Evolutionary conservation across 2,329 filamentous ascomycete genomes (phyloP).

Genomic region (Neodidymelliopsis sp.): DNA sequence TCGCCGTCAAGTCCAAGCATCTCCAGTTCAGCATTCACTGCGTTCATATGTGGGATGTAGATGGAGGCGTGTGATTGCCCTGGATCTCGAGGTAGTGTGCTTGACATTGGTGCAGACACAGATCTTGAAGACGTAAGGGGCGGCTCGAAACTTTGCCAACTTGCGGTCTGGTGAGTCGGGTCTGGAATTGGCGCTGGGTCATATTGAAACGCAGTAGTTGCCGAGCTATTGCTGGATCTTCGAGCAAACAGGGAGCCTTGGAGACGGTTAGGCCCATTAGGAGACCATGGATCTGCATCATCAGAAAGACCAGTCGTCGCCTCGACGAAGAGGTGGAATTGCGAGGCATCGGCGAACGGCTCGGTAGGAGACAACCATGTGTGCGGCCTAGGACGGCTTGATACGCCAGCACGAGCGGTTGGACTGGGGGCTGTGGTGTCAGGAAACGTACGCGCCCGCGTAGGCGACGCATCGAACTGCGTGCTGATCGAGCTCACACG

Average conservation of each 20-base stretch:
- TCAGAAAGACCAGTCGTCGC: constrained; percentile 46
- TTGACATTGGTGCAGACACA: constrained; percentile 21
- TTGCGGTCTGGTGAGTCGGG: constrained; percentile 21
- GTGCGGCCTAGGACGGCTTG: constrained; percentile 38
- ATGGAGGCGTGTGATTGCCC: constrained; percentile 23
- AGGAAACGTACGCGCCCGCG: constrained; percentile 39
- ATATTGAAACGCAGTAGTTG: constrained; percentile 34
- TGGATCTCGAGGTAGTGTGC: constrained; percentile 5
- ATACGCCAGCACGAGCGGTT: constrained; percentile 27
- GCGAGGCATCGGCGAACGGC: constrained; percentile 44
- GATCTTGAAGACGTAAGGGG: constrained; percentile 19
- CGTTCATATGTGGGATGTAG: constrained; percentile 30
- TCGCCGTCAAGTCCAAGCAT: constrained; percentile 42
- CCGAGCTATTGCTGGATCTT: constrained; percentile 34
- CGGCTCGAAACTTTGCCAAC: constrained; percentile 41
- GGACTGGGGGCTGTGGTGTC: constrained; percentile 27
- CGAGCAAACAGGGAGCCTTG: constrained; percentile 46
- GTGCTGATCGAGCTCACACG: constrained; percentile 27
- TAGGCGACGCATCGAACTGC: constrained; percentile 33
- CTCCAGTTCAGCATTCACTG: constrained; percentile 41
- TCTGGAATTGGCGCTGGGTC: constrained; percentile 19
- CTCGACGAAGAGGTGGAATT: constrained; percentile 51
- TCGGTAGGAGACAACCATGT: constrained; percentile 47
- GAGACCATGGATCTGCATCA: constrained; percentile 40
- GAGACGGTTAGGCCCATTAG: constrained; percentile 41